phyloP scores from a whole-genome alignment of 805 yeast species.

The Lipomyces kockii region DNA sequence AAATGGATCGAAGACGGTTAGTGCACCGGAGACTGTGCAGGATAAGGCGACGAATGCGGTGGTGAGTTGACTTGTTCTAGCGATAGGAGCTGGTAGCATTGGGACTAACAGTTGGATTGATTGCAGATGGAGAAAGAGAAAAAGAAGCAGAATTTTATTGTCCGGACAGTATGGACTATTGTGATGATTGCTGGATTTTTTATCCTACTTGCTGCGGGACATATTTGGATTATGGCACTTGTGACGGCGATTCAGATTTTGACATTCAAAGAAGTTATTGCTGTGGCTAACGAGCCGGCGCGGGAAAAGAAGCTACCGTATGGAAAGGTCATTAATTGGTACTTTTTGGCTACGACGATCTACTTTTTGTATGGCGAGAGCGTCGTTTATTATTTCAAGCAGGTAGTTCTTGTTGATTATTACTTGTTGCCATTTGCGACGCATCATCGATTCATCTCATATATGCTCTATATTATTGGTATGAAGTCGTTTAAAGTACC shows the following conservation, averaged over 20 bases:
- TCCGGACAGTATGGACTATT: constrained; percentile 90
- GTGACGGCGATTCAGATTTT: constrained; percentile 77
- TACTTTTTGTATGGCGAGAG: constrained; percentile 89
- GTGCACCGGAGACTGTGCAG: not conserved
- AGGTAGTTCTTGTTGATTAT: constrained; percentile 57
- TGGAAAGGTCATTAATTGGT: constrained; percentile 35
- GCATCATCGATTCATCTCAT: constrained; percentile 84
- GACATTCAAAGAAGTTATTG: constrained; percentile 89
- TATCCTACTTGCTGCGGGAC: constrained; percentile 77
- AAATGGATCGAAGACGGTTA: not conserved
- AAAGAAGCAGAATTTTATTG: constrained; percentile 81
- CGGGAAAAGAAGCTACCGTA: constrained; percentile 81
- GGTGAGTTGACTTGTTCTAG: constrained; percentile 5
- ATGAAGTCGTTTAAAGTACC: not conserved
- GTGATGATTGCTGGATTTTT: constrained; percentile 84
- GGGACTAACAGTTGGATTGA: not conserved
- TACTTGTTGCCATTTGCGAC: constrained; percentile 63
- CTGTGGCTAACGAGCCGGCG: constrained; percentile 81
- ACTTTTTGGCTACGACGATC: constrained; percentile 76
- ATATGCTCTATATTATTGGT: constrained; percentile 63
- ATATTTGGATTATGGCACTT: constrained; percentile 72
- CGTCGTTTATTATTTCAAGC: constrained; percentile 68
- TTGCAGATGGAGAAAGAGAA: constrained; percentile 55
- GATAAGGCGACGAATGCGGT: not conserved
- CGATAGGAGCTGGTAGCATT: not conserved